Percentiles rank a stretch among this genome's conserved stretches.
Evolutionary conservation across 345 rosid genomes (phyloP).

Genomic region (Salix koriyanagi): DNA sequence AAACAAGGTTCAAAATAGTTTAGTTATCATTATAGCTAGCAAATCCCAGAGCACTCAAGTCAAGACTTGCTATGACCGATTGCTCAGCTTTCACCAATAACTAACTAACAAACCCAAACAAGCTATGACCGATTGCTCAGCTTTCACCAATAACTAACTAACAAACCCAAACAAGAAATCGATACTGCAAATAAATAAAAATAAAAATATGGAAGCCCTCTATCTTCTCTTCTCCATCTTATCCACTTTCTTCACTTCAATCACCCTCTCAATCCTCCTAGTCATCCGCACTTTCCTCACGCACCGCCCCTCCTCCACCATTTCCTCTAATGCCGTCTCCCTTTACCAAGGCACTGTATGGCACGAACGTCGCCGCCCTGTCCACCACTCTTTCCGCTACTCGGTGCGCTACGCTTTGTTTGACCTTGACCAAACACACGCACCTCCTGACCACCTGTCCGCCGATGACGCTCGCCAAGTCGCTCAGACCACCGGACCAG

Average conservation of each 20-base stretch:
- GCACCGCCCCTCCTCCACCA: conserved; percentile 17
- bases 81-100: too few species aligned
- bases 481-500: conserved; percentile 56
- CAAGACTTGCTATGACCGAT: too few species aligned
- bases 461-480: conserved; percentile 59
- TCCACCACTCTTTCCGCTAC: conserved; percentile 70
- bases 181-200: background rate
- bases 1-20: too few species aligned
- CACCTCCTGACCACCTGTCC: conserved; percentile 65
- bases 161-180: background rate
- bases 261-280: conserved; percentile 42
- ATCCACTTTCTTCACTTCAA: conserved; percentile 27
- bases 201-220: conserved; percentile 37
- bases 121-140: too few species aligned
- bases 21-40: too few species aligned
- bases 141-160: too few species aligned
- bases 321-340: conserved; percentile 11
- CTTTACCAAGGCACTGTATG: conserved; percentile 77
- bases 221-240: conserved; percentile 45
- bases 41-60: too few species aligned
- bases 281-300: conserved; percentile 32
- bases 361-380: conserved; percentile 86
- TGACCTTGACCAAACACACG: conserved; percentile 50
- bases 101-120: too few species aligned
- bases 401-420: conserved; percentile 74